These are phyloP conservation scores for Heterobasidion parviporum DNA, from an alignment of 1,284 basidiomycete genomes.

Conservation along the genomic window DNA sequence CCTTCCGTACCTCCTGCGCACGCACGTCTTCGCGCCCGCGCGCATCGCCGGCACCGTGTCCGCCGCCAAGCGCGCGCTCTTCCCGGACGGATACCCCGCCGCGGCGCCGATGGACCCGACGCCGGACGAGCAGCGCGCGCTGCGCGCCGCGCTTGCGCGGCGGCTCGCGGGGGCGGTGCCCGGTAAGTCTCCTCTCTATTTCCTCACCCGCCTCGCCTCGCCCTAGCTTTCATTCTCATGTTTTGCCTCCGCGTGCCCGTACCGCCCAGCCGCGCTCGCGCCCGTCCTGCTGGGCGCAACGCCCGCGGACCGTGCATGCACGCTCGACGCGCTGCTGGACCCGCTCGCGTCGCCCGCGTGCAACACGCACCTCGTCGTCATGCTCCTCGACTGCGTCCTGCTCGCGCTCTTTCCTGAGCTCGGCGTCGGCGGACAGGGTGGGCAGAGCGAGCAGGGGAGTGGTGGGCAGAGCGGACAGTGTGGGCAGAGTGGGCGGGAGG, in stretches of 20 bases:
- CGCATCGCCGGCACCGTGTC: slow-evolving; percentile 40
- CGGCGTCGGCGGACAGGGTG: not conserved
- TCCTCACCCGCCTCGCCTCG: not conserved
- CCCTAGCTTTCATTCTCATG: slow-evolving; percentile 1
- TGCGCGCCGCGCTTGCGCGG: slow-evolving; percentile 43
- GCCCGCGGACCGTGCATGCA: slow-evolving; percentile 25
- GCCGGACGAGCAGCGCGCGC: slow-evolving; percentile 54
- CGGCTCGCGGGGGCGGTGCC: slow-evolving; percentile 38
- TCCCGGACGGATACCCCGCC: slow-evolving; percentile 75
- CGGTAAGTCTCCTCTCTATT: slow-evolving; percentile 25
- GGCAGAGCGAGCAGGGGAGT: no score
- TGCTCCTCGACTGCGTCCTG: slow-evolving; percentile 15
- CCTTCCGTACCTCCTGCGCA: slow-evolving; percentile 53
- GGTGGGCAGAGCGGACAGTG: no score
- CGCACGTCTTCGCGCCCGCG: slow-evolving; percentile 42
- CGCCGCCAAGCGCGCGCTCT: slow-evolving; percentile 54
- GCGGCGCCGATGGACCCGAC: slow-evolving; percentile 60
- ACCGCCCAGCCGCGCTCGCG: slow-evolving; percentile 20
- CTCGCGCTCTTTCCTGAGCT: slow-evolving; percentile 1
- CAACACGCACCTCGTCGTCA: slow-evolving; percentile 59
- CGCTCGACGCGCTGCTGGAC: slow-evolving; percentile 44
- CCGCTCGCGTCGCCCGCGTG: slow-evolving; percentile 49
- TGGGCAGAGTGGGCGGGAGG: no score
- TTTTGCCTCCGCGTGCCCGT: not conserved
- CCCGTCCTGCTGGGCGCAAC: slow-evolving; percentile 43